These are phyloP conservation scores for Stagonosporopsis rhizophila DNA, from an alignment of 2,329 filamentous ascomycete genomes.

Conservation along the genomic window DNA sequence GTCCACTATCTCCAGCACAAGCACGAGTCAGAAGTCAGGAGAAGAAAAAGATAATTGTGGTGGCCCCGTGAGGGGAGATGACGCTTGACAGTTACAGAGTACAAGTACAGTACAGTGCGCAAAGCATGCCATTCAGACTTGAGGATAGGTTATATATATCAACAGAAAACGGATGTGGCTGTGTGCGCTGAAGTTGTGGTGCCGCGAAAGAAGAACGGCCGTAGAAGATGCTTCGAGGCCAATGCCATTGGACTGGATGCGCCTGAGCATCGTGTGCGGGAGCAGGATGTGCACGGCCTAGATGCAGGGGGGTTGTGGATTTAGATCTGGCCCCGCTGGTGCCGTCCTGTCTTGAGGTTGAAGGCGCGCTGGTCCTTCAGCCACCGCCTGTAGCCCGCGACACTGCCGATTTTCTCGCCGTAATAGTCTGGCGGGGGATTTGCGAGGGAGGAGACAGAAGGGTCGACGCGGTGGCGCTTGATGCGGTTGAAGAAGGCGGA, in stretches of 20 bases:
- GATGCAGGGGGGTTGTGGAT: neutral
- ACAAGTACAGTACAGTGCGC: slow-evolving; percentile 17
- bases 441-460: slow-evolving; percentile 82
- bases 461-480: slow-evolving; percentile 91
- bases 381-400: slow-evolving; percentile 91
- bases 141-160: slow-evolving; percentile 6
- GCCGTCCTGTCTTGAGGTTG: slow-evolving; percentile 75
- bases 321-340: slow-evolving; percentile 49
- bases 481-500: slow-evolving; percentile 91
- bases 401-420: slow-evolving; percentile 96
- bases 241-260: no score
- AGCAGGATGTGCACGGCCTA: neutral
- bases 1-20: no score
- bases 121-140: slow-evolving; percentile 17
- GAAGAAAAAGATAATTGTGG: neutral
- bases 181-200: slow-evolving; percentile 16
- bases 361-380: slow-evolving; percentile 97
- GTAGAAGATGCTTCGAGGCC: no score
- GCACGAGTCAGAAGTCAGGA: neutral
- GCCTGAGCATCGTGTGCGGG: no score
- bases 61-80: slow-evolving; percentile 21
- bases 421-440: slow-evolving; percentile 99
- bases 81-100: slow-evolving; percentile 21
- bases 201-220: no score
- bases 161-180: slow-evolving; percentile 9